Conservation (phyloP, 768 basidiomycete genomes). For the Calvatia gigantea region DNA sequence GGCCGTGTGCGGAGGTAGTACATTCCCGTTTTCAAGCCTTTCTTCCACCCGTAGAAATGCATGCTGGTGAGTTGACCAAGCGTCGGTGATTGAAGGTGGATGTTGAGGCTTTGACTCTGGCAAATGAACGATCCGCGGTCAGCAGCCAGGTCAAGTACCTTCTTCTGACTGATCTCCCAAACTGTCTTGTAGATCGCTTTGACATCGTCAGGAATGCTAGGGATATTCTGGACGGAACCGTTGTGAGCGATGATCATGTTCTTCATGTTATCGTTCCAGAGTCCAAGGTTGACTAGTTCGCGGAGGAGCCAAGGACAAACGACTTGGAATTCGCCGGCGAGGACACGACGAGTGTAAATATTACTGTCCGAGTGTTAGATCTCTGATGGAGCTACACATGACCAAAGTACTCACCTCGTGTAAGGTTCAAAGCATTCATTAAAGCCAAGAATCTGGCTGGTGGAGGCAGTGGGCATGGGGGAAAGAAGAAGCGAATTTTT, state of each 20-base stretch:
- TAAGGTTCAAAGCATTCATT: constrained; percentile 99
- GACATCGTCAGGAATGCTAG: constrained; percentile 82
- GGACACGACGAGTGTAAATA: constrained; percentile 97
- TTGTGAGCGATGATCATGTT: constrained; percentile 98
- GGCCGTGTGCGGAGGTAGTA: constrained; percentile 95
- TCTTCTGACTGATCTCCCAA: constrained; percentile 99
- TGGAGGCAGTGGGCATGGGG: constrained; percentile 99
- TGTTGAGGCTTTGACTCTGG: constrained; percentile 92
- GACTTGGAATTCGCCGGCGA: constrained; percentile 99
- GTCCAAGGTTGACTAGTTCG: constrained; percentile 90
- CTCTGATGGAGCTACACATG: background rate
- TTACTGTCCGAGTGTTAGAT: constrained; percentile 52
- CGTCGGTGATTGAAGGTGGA: constrained; percentile 88
- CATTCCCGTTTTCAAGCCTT: constrained; percentile 98
- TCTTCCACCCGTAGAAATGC: constrained; percentile 99
- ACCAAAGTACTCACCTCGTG: constrained; percentile 59
- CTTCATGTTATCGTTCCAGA: constrained; percentile 99
- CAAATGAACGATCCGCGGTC: constrained; percentile 98
- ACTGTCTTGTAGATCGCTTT: constrained; percentile 99
- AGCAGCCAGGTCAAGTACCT: constrained; percentile 95
- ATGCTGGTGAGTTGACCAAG: constrained; percentile 90
- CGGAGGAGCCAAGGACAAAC: constrained; percentile 99
- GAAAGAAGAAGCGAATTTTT: constrained; percentile 88
- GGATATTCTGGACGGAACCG: constrained; percentile 85
- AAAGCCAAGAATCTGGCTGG: constrained; percentile 95